These are phyloP conservation scores for Suhomyces coccinellae DNA, from an alignment of 1,139 yeast species.

Conservation along the genomic window DNA sequence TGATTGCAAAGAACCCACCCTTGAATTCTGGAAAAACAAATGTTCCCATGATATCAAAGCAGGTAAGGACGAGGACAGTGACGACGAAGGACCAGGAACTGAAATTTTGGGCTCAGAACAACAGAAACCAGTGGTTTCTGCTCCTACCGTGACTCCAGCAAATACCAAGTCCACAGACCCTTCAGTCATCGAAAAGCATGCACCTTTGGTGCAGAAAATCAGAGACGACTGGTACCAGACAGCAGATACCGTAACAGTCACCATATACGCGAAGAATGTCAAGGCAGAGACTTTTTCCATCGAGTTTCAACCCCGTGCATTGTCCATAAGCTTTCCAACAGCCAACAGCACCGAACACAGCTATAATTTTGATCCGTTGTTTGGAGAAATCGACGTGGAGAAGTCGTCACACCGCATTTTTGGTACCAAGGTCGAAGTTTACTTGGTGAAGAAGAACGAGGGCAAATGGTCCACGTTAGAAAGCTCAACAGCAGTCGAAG, in stretches of 20 bases:
- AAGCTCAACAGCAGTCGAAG: slow-evolving; percentile 14
- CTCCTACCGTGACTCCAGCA: neutral
- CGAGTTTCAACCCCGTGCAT: slow-evolving; percentile 32
- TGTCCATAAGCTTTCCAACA: slow-evolving; percentile 48
- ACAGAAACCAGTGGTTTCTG: neutral
- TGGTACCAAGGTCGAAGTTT: slow-evolving; percentile 75
- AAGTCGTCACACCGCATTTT: slow-evolving; percentile 53
- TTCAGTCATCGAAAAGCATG: slow-evolving; percentile 38
- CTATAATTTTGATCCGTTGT: slow-evolving; percentile 53
- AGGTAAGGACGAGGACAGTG: slow-evolving; percentile 13
- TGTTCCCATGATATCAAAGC: slow-evolving; percentile 36
- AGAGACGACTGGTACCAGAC: slow-evolving; percentile 84
- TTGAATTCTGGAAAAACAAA: slow-evolving; percentile 54
- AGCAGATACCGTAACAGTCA: slow-evolving; percentile 54
- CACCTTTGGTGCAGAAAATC: slow-evolving; percentile 46
- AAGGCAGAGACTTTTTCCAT: slow-evolving; percentile 46
- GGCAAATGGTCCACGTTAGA: slow-evolving; percentile 51
- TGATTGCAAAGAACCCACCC: slow-evolving; percentile 48
- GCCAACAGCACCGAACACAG: slow-evolving; percentile 47
- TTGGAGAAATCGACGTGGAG: slow-evolving; percentile 48
- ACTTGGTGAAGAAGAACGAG: slow-evolving; percentile 37
- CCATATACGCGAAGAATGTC: slow-evolving; percentile 70
- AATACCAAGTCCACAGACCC: slow-evolving; percentile 27
- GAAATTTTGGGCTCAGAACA: neutral
- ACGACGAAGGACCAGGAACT: slow-evolving; percentile 3